Percentiles rank a stretch among this genome's conserved stretches.
phyloP scores from a whole-genome alignment of 352 stramenopile genomes.

The Phytophthora crassamura region DNA sequence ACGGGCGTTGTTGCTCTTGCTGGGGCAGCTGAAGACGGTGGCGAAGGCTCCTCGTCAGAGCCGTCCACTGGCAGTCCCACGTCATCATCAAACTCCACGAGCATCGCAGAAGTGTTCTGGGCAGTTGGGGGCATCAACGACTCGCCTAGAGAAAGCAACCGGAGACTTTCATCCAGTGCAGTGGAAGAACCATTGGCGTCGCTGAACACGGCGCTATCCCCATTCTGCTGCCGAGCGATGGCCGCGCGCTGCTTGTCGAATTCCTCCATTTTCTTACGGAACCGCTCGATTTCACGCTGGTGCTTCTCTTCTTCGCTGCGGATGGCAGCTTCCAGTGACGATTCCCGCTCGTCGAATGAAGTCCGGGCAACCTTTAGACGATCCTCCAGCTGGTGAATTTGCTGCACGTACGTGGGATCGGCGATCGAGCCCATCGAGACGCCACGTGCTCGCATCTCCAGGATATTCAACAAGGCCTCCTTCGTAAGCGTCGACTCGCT shows the following conservation, averaged over 20 bases:
- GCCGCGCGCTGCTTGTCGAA: slow-evolving; percentile 81
- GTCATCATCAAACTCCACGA: slow-evolving; percentile 36
- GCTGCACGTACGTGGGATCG: slow-evolving; percentile 62
- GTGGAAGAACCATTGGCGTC: slow-evolving; percentile 36
- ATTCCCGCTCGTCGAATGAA: slow-evolving; percentile 74
- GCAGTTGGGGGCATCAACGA: slow-evolving; percentile 15
- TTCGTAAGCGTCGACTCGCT: slow-evolving; percentile 54
- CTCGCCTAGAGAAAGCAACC: slow-evolving; percentile 33
- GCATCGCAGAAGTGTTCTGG: slow-evolving; percentile 21
- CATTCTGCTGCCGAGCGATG: slow-evolving; percentile 67
- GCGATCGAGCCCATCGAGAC: slow-evolving; percentile 66
- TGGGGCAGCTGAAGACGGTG: slow-evolving; percentile 10
- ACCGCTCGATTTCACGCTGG: slow-evolving; percentile 82
- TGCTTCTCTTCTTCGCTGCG: slow-evolving; percentile 85
- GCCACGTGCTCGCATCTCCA: slow-evolving; percentile 58
- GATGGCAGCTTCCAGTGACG: slow-evolving; percentile 74
- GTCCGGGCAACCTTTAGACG: slow-evolving; percentile 62
- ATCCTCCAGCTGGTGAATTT: slow-evolving; percentile 74
- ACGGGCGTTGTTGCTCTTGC: neutral
- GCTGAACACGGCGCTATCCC: slow-evolving; percentile 32
- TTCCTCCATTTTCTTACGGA: slow-evolving; percentile 85
- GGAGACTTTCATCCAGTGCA: slow-evolving; percentile 37
- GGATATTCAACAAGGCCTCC: slow-evolving; percentile 50
- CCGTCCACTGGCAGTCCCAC: slow-evolving; percentile 35
- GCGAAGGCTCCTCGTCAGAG: slow-evolving; percentile 28